Base-by-base conservation (phyloP, 345 rosid genomes). In the Conringia planisiliqua region DNA sequence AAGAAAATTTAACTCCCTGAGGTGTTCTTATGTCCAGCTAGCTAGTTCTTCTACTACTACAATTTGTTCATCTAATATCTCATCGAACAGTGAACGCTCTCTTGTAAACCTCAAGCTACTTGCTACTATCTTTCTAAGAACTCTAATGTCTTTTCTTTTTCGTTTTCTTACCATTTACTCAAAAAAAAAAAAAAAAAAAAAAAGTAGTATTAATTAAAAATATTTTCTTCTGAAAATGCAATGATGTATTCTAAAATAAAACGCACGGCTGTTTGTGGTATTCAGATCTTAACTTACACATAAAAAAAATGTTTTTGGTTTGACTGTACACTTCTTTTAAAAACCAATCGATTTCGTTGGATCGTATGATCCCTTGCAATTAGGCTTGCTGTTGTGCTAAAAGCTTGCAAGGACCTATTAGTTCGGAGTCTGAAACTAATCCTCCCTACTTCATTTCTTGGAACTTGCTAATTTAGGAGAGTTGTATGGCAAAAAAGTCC, bases 401-500 rank as follows among this genome's bases (percentile, higher is more conserved):
- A 66, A 47, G 52, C 67, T 46, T 75, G 62, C 61, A 50, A 29
- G 29, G 73, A 27, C 67, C 78, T 57, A 74, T 74, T 74, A 47
- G 66, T 57, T 47, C 43, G 63, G 70, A 63, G 63, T 51, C 70
- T 29, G 43, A 61, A 62, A 35, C 33, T 42, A 58, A 56, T 74
- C 16, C 17, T 12, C 43, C 64, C 56, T 73, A 54, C 18, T 7
- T 22, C 22, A 13, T 20, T 57, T 44, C 18, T 36, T 57, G 66
- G 72, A 67, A 48, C 73, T 74, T 58, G 67, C 51, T 66, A 24
- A 17, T 11, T 8, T 35, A 24, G 58, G 65, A 57, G 51, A 46
- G 47, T 66, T 65, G 59, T 46, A 12, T 57, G 47, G 26, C 22
- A 74, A 66, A 66, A n/a, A n/a, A n/a, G n/a, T n/a, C n/a, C n/a